These are phyloP conservation scores for Xanthoparmelia taractica DNA, from an alignment of 495 filamentous ascomycete species.

Conservation along the genomic window DNA sequence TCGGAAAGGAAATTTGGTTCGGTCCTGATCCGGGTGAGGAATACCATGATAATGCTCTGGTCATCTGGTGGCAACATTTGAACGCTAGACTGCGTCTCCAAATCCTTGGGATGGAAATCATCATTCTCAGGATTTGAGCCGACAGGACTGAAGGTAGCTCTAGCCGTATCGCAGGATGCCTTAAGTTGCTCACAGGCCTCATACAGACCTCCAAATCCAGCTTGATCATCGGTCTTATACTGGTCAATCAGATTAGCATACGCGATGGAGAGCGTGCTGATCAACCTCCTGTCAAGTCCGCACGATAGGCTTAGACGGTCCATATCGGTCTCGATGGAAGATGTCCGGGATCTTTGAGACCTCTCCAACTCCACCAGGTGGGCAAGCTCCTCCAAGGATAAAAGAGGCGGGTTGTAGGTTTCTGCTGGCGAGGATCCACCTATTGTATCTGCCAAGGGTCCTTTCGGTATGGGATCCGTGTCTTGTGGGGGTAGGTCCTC, in stretches of 20 bases:
- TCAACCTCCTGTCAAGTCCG: slow-evolving; percentile 22
- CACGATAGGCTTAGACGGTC: slow-evolving; percentile 17
- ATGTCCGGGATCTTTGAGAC: slow-evolving; percentile 13
- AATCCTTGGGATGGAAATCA: slow-evolving; percentile 28
- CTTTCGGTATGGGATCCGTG: not conserved
- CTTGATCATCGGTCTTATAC: slow-evolving; percentile 84
- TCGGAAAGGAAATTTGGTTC: slow-evolving; percentile 81
- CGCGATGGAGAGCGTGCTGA: slow-evolving; percentile 18
- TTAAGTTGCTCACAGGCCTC: slow-evolving; percentile 83
- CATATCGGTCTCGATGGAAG: slow-evolving; percentile 6
- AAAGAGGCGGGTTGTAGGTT: not conserved
- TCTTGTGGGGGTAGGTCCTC: slow-evolving; percentile 10
- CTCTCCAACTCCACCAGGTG: slow-evolving; percentile 14
- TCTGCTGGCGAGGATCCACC: not conserved
- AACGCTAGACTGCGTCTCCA: slow-evolving; percentile 53
- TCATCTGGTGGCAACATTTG: slow-evolving; percentile 69
- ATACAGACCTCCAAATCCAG: slow-evolving; percentile 76
- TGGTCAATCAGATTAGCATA: slow-evolving; percentile 69
- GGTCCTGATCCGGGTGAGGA: slow-evolving; percentile 73
- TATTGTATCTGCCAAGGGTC: not conserved
- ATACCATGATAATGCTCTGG: slow-evolving; percentile 65
- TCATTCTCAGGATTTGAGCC: not conserved
- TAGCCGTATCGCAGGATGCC: slow-evolving; percentile 69
- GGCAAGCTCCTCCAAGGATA: slow-evolving; percentile 18
- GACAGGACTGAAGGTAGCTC: slow-evolving; percentile 32